Percentiles rank a stretch among this genome's conserved stretches.
Conservation (phyloP, 805 yeast genomes). For the Saccharomycopsis oosterbeekiorum region DNA sequence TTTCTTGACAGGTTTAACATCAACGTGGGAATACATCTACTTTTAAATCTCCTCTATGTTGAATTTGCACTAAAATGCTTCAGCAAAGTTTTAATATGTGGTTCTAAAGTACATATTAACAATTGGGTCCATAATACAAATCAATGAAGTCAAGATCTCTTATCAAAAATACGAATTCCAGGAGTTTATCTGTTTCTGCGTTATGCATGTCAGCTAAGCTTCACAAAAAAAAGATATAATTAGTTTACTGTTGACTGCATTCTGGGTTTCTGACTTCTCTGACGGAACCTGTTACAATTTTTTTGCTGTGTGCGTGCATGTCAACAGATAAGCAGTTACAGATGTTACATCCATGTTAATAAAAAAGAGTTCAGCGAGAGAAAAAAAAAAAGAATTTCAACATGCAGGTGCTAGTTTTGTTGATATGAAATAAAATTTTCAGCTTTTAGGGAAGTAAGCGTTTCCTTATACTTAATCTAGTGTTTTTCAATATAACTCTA, state of each 20-base stretch:
- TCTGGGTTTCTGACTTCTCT: background rate
- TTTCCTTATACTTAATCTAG: too few relatives aligned
- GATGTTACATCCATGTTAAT: background rate
- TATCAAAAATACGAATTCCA: background rate
- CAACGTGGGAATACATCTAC: background rate
- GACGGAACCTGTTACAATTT: background rate
- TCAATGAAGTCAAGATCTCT: background rate
- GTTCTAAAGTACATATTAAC: too few relatives aligned
- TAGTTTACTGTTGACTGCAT: background rate
- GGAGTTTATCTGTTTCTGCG: background rate
- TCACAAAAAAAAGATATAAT: background rate
- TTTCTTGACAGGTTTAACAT: background rate
- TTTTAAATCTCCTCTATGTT: background rate
- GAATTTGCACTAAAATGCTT: background rate
- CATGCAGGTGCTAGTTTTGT: background rate
- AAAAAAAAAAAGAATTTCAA: background rate
- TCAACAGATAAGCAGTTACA: background rate
- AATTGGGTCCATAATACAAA: background rate
- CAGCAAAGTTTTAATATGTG: background rate
- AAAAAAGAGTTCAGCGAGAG: background rate
- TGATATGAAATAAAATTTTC: too few relatives aligned
- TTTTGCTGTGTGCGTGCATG: background rate
- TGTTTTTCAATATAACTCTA: too few relatives aligned
- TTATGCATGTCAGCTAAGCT: background rate
- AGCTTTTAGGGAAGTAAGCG: too few relatives aligned